These are phyloP conservation scores for Blastobotrys niveus DNA, from an alignment of 1,139 yeast genomes.

Conservation along the genomic window DNA sequence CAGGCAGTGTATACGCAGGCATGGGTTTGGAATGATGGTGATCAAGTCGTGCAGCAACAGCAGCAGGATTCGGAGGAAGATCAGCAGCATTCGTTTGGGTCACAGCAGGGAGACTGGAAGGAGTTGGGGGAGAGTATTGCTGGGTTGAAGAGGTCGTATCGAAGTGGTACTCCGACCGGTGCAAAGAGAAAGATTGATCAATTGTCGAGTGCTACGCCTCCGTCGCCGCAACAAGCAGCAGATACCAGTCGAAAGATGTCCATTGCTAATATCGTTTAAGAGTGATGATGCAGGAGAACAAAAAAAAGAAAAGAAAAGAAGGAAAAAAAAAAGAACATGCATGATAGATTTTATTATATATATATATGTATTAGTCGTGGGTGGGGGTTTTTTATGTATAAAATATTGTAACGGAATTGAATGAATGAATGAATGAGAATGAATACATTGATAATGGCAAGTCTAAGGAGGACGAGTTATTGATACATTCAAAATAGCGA, in stretches of 20 bases:
- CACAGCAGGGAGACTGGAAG: neutral
- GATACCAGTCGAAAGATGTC: constrained; percentile 20
- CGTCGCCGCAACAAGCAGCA: constrained; percentile 1
- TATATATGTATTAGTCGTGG: neutral
- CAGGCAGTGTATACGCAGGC: constrained; percentile 24
- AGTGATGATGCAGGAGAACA: too few species aligned
- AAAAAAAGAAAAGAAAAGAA: too few species aligned
- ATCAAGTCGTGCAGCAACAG: constrained; percentile 2
- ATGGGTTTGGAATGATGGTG: constrained; percentile 25
- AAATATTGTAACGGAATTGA: too few species aligned
- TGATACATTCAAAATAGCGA: too few species aligned
- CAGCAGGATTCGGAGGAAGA: neutral
- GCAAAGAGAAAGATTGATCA: too few species aligned
- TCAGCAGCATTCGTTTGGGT: neutral
- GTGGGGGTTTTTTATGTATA: too few species aligned
- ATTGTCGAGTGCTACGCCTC: constrained; percentile 1
- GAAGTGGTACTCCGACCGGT: too few species aligned
- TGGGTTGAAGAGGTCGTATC: neutral
- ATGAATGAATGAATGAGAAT: too few species aligned
- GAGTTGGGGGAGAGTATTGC: neutral
- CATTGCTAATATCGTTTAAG: constrained; percentile 25
- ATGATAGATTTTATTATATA: too few species aligned
- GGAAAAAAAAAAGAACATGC: constrained; percentile 4
- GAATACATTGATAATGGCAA: too few species aligned
- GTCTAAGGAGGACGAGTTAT: too few species aligned